Evolutionary conservation across 2,329 filamentous ascomycete genomes (phyloP), one percentile per base, ranked within the genome.

Genomic region (Cytospora mali): DNA sequence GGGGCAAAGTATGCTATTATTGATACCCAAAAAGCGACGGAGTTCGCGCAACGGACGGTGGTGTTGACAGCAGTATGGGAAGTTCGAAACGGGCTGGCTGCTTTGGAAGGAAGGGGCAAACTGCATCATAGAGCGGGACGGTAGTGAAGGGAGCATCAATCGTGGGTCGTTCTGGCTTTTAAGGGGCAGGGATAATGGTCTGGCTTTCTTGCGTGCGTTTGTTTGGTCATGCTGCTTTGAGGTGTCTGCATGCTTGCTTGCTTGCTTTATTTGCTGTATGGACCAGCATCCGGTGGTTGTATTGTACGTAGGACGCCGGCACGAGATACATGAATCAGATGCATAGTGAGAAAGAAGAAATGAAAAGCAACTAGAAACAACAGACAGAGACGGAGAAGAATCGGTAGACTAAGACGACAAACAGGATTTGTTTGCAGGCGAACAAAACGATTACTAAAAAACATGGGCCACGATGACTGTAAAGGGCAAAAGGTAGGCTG

Each of bases 1-100:
- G 42, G 42, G 23, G 42, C 42, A 23, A 14, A 25, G n/a, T n/a
- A 23, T 55, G 29, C 29, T 23, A 35, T 55, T 55, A 25, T 35
- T 56, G 54, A 56, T 56, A 56, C 54, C 54, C 54, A 42, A 18
- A 46, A 46, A 46, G 42, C 42, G n/a, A 46, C 13, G 42, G 42
- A 46, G 42, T 46, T 23, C 42, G 42, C 42, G 21, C n/a, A 10
- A 23, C 7, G 42, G 42, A 46, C 42, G 42, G 42, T 11, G n/a
- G 42, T 46, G 16, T 23, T 23, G 42, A 18, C 42, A n/a, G 42
- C 16, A 46, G n/a, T 46, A 23, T 11, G 7, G 42, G n/a, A 23
- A 23, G n/a, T 10, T 10, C n/a, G n/a, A 46, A n/a, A 23, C n/a
- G 42, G 42, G 21, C 42, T 46, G 42, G 21, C 9, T 46, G 42